phyloP scores from a whole-genome alignment of 2,329 filamentous ascomycete species.

The Penicillium sp. region DNA sequence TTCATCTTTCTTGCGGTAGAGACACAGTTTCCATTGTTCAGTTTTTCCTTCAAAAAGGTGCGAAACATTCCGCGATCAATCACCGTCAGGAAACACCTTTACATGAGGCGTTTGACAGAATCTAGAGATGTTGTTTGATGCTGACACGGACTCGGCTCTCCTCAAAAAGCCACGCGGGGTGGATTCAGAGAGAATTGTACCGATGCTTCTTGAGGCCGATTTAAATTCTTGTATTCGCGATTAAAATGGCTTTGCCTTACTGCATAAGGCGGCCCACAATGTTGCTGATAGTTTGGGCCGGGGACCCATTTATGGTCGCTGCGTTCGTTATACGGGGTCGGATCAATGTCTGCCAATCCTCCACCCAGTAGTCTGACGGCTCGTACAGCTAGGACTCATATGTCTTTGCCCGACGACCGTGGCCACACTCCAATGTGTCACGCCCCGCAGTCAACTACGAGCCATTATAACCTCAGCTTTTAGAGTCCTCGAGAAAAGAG shows the following conservation, averaged over 20 bases:
- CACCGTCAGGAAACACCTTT: not conserved
- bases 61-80: not conserved
- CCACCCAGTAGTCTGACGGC: constrained; percentile 44
- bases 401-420: too few species aligned
- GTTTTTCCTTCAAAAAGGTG: not conserved
- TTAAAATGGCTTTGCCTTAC: not conserved
- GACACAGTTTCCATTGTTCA: not conserved
- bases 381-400: too few species aligned
- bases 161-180: not conserved
- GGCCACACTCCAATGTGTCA: too few species aligned
- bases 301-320: not conserved
- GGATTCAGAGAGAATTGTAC: not conserved
- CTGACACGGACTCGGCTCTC: not conserved
- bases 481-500: not conserved
- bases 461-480: too few species aligned
- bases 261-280: not conserved
- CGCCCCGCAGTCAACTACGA: too few species aligned
- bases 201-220: not conserved
- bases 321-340: not conserved
- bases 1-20: not conserved
- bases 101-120: not conserved
- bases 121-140: too few species aligned
- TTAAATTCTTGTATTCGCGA: not conserved
- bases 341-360: constrained; percentile 52
- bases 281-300: not conserved